A percentile compares a stretch with the other conserved stretches of the same genome.
These are phyloP conservation scores for Albifimbria verrucaria DNA, from an alignment of 2,329 filamentous ascomycete genomes.

Conservation along the genomic window DNA sequence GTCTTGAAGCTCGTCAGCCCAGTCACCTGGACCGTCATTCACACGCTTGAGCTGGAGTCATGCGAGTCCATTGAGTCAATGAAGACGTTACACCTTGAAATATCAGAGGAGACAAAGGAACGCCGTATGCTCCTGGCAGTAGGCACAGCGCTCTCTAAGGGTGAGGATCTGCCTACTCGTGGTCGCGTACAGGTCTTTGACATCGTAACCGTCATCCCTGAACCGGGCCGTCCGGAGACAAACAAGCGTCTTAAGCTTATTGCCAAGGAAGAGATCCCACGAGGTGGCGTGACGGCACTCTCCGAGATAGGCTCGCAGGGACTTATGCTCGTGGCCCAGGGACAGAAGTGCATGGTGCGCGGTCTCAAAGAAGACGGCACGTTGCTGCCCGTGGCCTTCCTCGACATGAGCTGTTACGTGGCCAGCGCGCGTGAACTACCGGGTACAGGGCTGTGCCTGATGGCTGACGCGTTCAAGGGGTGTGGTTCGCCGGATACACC, in stretches of 20 bases:
- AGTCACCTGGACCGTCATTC: constrained; percentile 72
- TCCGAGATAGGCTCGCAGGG: constrained; percentile 83
- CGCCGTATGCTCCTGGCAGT: constrained; percentile 78
- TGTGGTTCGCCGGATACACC: constrained; percentile 95
- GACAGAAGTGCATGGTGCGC: constrained; percentile 95
- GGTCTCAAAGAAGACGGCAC: constrained; percentile 94
- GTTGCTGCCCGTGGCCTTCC: constrained; percentile 88
- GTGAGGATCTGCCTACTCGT: constrained; percentile 84
- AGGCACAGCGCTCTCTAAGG: constrained; percentile 80
- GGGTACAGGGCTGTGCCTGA: constrained; percentile 78
- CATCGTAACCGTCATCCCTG: constrained; percentile 85
- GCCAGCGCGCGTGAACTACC: constrained; percentile 79
- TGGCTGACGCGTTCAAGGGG: constrained; percentile 90
- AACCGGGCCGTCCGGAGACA: constrained; percentile 81
- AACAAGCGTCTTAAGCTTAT: constrained; percentile 82
- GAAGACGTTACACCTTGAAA: constrained; percentile 78
- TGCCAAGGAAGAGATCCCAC: constrained; percentile 84
- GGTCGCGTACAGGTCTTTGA: constrained; percentile 90
- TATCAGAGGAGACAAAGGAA: constrained; percentile 88
- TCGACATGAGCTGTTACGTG: constrained; percentile 96
- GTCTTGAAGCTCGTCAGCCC: constrained; percentile 77
- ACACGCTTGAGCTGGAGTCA: constrained; percentile 68
- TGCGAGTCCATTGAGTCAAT: constrained; percentile 79
- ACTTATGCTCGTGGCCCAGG: constrained; percentile 85
- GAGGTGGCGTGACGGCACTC: constrained; percentile 85